Percentiles rank a stretch among this genome's conserved stretches.
phyloP scores from a whole-genome alignment of 805 yeast genomes.

The Scheffersomyces ergatensis region DNA sequence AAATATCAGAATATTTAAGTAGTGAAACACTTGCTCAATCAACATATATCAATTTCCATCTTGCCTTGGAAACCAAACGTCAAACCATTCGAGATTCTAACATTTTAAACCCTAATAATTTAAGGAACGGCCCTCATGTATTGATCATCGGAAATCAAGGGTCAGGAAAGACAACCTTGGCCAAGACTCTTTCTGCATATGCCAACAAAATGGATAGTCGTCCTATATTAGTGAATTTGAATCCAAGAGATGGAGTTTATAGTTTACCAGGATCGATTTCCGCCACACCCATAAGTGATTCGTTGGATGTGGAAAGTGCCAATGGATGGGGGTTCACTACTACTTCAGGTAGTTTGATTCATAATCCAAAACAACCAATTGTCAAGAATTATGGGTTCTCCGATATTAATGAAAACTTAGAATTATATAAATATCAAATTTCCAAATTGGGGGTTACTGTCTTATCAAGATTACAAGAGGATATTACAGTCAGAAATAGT shows the following conservation, averaged over 20 bases:
- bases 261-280: constrained; percentile 80
- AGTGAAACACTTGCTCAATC: constrained; percentile 65
- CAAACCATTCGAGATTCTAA: constrained; percentile 26
- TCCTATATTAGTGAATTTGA: constrained; percentile 76
- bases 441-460: constrained; percentile 51
- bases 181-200: constrained; percentile 69
- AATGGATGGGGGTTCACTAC: constrained; percentile 78
- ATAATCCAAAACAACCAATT: constrained; percentile 88
- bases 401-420: constrained; percentile 52
- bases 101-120: constrained; percentile 15
- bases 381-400: constrained; percentile 79
- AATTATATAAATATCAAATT: constrained; percentile 49
- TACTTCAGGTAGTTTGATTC: constrained; percentile 66
- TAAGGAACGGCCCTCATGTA: constrained; percentile 53
- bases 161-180: constrained; percentile 77
- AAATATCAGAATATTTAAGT: constrained; percentile 58
- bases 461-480: constrained; percentile 49
- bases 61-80: constrained; percentile 62
- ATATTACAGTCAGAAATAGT: constrained; percentile 39
- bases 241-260: constrained; percentile 70
- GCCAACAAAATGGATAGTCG: constrained; percentile 64
- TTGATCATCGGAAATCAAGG: constrained; percentile 69
- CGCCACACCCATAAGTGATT: constrained; percentile 80
- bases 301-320: constrained; percentile 67
- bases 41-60: constrained; percentile 65